Base-by-base conservation (phyloP, 139 green algal genomes). In the Chlamydomonas eustigma region DNA sequence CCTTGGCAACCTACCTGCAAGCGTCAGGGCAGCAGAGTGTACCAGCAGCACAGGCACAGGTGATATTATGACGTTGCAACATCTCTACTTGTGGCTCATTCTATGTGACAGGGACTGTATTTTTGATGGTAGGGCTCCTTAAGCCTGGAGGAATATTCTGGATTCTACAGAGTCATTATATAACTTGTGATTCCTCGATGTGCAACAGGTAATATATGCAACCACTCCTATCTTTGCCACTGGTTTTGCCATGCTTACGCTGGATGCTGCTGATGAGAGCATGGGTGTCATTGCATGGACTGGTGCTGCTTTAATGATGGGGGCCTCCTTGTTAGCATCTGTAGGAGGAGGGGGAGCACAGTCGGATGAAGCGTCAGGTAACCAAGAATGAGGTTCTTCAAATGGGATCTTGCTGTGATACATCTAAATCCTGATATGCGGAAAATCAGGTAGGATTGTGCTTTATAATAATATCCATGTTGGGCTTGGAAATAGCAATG, bases 141-240 rank as follows among this genome's bases (percentile, higher is more conserved):
- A n/a, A n/a, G n/a, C n/a, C n/a, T n/a, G n/a, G n/a, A n/a, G n/a
- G n/a, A n/a, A n/a, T n/a, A n/a, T n/a, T n/a, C n/a, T n/a, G n/a
- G n/a, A n/a, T n/a, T n/a, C n/a, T n/a, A n/a, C n/a, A n/a, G n/a
- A n/a, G n/a, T n/a, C n/a, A n/a, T n/a, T n/a, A n/a, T n/a, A n/a
- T n/a, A n/a, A n/a, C n/a, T n/a, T n/a, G n/a, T n/a, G n/a, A n/a
- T n/a, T n/a, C n/a, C n/a, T n/a, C 44, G 22, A 58, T 58, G 44
- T 58, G 44, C 44, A 58, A 58, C 73, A 78, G 75, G 76, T 81
- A 37, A 76, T 81, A 28, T 81, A 81, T 38, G 68, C 76, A 50
- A 77, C 76, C 37, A 81, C 76, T 2, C 76, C 76, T 0, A 39
- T 81, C 24, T 81, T 71, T 71, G 70, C 76, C 1, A 71, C 76